Evolutionary conservation across 805 yeast species (phyloP).

Genomic region (Candida yuanshanica): DNA sequence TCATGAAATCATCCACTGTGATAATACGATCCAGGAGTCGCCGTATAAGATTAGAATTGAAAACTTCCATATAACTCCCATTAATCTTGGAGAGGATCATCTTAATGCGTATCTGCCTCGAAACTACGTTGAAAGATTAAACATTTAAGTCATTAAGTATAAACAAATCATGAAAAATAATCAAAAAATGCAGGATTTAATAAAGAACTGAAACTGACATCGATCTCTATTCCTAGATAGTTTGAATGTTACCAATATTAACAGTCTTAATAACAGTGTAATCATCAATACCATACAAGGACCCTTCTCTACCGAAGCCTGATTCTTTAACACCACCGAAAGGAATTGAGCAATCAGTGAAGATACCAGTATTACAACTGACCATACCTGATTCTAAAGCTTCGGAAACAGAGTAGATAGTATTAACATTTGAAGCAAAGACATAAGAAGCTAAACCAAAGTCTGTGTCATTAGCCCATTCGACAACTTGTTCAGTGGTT

Average conservation of each 20-base stretch:
- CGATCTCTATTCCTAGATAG: slow-evolving; percentile 1
- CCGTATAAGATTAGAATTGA: too few relatives aligned
- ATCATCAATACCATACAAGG: slow-evolving; percentile 56
- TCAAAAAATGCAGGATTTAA: not conserved
- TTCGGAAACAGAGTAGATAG: slow-evolving; percentile 47
- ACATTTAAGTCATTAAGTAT: too few relatives aligned
- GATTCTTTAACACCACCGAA: slow-evolving; percentile 62
- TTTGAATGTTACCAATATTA: slow-evolving; percentile 36
- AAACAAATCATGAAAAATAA: too few relatives aligned
- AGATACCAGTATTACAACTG: slow-evolving; percentile 52
- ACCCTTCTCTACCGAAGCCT: slow-evolving; percentile 70
- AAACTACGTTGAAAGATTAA: too few relatives aligned
- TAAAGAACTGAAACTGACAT: not conserved
- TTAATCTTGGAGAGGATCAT: too few relatives aligned
- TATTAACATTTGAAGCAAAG: slow-evolving; percentile 46
- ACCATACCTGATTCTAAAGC: slow-evolving; percentile 63
- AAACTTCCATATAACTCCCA: too few relatives aligned
- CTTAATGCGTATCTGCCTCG: too few relatives aligned
- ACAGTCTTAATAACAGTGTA: slow-evolving; percentile 48
- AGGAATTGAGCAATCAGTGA: slow-evolving; percentile 52
- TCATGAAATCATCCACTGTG: too few relatives aligned
- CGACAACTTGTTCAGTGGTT: slow-evolving; percentile 47
- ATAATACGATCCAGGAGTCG: too few relatives aligned
- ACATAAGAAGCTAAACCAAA: slow-evolving; percentile 59
- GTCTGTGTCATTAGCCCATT: slow-evolving; percentile 47